Conservation (phyloP, 176 grass and related monocot genomes). For the Phyllostachys edulis region DNA sequence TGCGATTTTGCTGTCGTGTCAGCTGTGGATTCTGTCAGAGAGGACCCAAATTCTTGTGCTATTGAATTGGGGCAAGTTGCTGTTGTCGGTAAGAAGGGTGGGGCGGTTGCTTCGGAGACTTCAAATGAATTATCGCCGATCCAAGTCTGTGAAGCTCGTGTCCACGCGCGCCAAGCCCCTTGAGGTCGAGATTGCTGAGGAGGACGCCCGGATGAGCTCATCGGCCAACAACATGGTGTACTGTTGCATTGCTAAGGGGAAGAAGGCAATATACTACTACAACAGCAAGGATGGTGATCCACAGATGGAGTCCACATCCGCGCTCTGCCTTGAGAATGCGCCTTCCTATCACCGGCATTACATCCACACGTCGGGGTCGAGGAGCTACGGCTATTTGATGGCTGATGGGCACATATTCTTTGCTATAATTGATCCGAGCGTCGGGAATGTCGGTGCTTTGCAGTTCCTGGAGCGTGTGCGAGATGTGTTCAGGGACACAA, state of each 20-base stretch:
- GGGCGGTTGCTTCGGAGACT: not conserved
- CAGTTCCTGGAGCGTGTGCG: slow-evolving; percentile 67
- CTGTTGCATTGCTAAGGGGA: slow-evolving; percentile 78
- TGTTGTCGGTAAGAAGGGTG: not conserved
- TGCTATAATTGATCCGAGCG: slow-evolving; percentile 76
- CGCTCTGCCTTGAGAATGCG: slow-evolving; percentile 63
- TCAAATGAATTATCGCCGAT: slow-evolving; percentile 88
- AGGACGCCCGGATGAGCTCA: slow-evolving; percentile 63
- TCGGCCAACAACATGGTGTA: slow-evolving; percentile 78
- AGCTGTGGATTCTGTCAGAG: not conserved
- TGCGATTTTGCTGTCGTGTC: not conserved
- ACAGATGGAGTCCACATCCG: slow-evolving; percentile 45
- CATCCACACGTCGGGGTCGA: slow-evolving; percentile 56
- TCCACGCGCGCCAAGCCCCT: slow-evolving; percentile 48
- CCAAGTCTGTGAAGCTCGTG: slow-evolving; percentile 72
- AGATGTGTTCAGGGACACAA: slow-evolving; percentile 45
- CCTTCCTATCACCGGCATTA: slow-evolving; percentile 61
- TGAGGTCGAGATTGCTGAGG: slow-evolving; percentile 61
- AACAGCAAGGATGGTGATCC: slow-evolving; percentile 56
- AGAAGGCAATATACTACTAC: slow-evolving; percentile 64
- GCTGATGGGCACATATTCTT: slow-evolving; percentile 72
- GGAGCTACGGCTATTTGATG: slow-evolving; percentile 69
- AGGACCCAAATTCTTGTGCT: not conserved
- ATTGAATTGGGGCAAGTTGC: not conserved
- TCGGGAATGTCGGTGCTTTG: slow-evolving; percentile 61